Percentiles rank a stretch among this genome's conserved stretches.
phyloP scores from a whole-genome alignment of 352 stramenopile genomes.

The Pythium volutum region DNA sequence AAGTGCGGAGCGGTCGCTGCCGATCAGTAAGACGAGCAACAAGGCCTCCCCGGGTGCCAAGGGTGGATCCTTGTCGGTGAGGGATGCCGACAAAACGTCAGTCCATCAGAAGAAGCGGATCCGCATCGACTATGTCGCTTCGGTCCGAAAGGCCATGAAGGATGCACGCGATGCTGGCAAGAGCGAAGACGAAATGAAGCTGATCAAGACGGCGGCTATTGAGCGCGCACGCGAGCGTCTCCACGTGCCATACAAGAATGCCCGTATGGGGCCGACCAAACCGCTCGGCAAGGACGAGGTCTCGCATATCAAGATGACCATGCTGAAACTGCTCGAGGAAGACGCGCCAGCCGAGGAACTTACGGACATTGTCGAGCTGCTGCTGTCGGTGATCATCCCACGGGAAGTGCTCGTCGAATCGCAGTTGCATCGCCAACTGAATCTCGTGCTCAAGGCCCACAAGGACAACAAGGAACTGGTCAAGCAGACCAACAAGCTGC shows the following conservation, averaged over 20 bases:
- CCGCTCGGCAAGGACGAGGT: slow-evolving; percentile 80
- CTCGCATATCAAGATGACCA: slow-evolving; percentile 81
- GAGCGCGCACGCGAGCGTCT: slow-evolving; percentile 73
- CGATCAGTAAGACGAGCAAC: slow-evolving; percentile 26
- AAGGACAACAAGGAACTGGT: slow-evolving; percentile 88
- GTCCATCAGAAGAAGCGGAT: slow-evolving; percentile 75
- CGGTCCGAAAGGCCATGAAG: slow-evolving; percentile 75
- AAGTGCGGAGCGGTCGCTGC: slow-evolving; percentile 43
- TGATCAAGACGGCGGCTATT: slow-evolving; percentile 63
- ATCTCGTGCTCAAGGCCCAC: slow-evolving; percentile 72
- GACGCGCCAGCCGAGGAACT: slow-evolving; percentile 72
- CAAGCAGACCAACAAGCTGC: slow-evolving; percentile 72
- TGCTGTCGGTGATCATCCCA: slow-evolving; percentile 77
- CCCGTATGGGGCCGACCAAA: slow-evolving; percentile 63
- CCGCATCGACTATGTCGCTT: slow-evolving; percentile 84
- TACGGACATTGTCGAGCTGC: slow-evolving; percentile 78
- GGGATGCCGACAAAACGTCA: slow-evolving; percentile 15
- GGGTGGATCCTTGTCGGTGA: slow-evolving; percentile 3
- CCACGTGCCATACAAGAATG: slow-evolving; percentile 79
- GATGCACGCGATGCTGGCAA: slow-evolving; percentile 72
- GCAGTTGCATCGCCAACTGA: slow-evolving; percentile 66
- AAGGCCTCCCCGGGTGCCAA: slow-evolving; percentile 39
- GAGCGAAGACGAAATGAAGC: slow-evolving; percentile 75
- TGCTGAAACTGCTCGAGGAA: slow-evolving; percentile 83
- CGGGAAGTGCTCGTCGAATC: slow-evolving; percentile 74